phyloP scores from a whole-genome alignment of 352 stramenopile species.

The Pythium monospermum region DNA sequence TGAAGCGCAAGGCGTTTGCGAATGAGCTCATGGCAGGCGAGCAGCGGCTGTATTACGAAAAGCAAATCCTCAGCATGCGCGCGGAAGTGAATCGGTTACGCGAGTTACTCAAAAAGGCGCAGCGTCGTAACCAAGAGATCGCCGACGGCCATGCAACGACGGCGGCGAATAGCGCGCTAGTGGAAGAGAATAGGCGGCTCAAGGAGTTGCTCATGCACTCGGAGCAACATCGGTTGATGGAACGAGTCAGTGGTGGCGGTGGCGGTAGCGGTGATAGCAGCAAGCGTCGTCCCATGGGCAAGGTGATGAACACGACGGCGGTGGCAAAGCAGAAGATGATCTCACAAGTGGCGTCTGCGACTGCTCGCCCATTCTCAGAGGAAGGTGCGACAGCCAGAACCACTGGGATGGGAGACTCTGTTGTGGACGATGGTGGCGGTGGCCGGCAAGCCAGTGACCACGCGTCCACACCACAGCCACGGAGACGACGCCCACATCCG shows the following conservation, averaged over 20 bases:
- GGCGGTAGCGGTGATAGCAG: too few species aligned
- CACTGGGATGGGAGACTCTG: not conserved
- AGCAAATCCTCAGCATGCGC: constrained; percentile 64
- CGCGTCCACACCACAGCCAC: not conserved
- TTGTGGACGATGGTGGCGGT: too few species aligned
- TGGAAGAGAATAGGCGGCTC: constrained; percentile 58
- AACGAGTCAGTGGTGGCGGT: constrained; percentile 21
- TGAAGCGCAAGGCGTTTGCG: constrained; percentile 42
- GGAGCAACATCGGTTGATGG: constrained; percentile 34
- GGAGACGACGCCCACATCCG: too few species aligned
- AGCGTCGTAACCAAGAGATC: constrained; percentile 28
- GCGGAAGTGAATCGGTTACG: constrained; percentile 57
- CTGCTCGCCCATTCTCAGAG: constrained; percentile 19
- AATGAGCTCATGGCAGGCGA: constrained; percentile 44
- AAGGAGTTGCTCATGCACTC: constrained; percentile 57
- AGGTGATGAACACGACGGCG: not conserved
- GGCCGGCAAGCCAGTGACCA: not conserved
- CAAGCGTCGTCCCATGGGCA: too few species aligned
- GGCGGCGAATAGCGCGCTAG: constrained; percentile 39
- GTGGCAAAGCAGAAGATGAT: constrained; percentile 14
- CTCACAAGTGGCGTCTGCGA: too few species aligned
- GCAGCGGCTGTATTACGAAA: constrained; percentile 59
- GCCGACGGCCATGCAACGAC: constrained; percentile 13
- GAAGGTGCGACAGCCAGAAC: constrained; percentile 7
- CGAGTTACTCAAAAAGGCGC: constrained; percentile 42